Evolutionary conservation across 768 basidiomycete genomes (phyloP).

Genomic region (Trametes elegans): DNA sequence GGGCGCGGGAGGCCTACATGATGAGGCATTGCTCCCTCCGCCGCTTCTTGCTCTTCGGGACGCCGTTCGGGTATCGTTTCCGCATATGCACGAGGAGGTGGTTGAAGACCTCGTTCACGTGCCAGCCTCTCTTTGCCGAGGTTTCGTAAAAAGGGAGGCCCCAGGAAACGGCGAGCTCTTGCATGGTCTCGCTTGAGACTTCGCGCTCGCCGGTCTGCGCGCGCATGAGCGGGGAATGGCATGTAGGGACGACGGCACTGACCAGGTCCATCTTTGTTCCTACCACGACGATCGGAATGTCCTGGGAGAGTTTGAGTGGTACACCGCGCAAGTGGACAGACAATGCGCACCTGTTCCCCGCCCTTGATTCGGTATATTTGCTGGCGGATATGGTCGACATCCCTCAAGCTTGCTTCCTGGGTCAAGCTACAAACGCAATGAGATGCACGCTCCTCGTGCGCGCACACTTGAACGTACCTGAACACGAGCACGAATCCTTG

Average conservation of each 20-base stretch:
- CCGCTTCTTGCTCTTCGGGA: slow-evolving; percentile 30
- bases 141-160: slow-evolving; percentile 81
- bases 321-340: too few relatives aligned
- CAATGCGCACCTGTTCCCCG: slow-evolving; percentile 50
- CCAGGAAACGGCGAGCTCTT: slow-evolving; percentile 64
- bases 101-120: slow-evolving; percentile 75
- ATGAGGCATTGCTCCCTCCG: slow-evolving; percentile 34
- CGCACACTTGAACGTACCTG: slow-evolving; percentile 44
- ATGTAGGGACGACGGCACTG: background rate
- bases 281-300: slow-evolving; percentile 79
- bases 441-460: background rate
- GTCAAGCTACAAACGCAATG: slow-evolving; percentile 52
- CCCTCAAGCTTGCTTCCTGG: slow-evolving; percentile 76
- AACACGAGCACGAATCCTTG: slow-evolving; percentile 83
- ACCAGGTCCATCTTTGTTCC: slow-evolving; percentile 82
- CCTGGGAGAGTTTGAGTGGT: slow-evolving; percentile 37
- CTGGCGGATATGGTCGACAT: slow-evolving; percentile 76
- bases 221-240: background rate
- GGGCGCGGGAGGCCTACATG: slow-evolving; percentile 31
- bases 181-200: slow-evolving; percentile 62
- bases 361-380: slow-evolving; percentile 82
- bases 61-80: slow-evolving; percentile 53
- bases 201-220: slow-evolving; percentile 65
- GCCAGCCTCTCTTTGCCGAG: slow-evolving; percentile 84
- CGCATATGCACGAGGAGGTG: slow-evolving; percentile 77